phyloP scores from a whole-genome alignment of 257 asterid species.

The Henckelia pumila region DNA sequence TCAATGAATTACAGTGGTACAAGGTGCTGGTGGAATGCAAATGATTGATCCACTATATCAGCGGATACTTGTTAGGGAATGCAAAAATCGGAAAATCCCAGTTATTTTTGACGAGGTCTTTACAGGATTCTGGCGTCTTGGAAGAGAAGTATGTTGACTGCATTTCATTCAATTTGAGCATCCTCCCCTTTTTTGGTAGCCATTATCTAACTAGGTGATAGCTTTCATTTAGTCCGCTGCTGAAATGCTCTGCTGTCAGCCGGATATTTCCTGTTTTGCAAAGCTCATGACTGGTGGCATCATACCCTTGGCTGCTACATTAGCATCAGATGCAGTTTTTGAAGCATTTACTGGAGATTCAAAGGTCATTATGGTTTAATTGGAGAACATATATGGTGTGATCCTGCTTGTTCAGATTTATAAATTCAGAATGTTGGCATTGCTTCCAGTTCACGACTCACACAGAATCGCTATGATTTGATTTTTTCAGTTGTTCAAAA shows the following conservation, averaged over 20 bases:
- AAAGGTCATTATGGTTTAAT: constrained; percentile 49
- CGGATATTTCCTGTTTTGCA: constrained; percentile 92
- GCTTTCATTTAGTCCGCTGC: constrained; percentile 73
- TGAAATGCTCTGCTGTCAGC: constrained; percentile 73
- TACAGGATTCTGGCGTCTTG: constrained; percentile 99
- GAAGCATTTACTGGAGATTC: constrained; percentile 87
- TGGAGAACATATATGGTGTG: constrained; percentile 10
- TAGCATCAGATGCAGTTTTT: constrained; percentile 77
- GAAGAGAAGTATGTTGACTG: constrained; percentile 65
- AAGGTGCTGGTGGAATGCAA: constrained; percentile 95
- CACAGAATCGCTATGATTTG: neutral
- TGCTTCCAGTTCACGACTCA: neutral
- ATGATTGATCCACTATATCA: constrained; percentile 96
- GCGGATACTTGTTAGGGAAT: constrained; percentile 80
- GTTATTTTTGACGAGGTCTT: constrained; percentile 95
- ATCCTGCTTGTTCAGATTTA: constrained; percentile 2
- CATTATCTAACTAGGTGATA: constrained; percentile 18
- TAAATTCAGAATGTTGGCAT: constrained; percentile 5
- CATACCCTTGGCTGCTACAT: constrained; percentile 87
- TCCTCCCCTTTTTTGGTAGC: constrained; percentile 4
- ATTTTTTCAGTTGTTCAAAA: neutral
- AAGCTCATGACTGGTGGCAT: constrained; percentile 98
- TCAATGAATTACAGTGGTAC: constrained; percentile 63
- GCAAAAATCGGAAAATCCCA: constrained; percentile 68
- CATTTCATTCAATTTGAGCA: neutral